Conservation (phyloP, 495 filamentous ascomycete species). For the Xylaria bambusicola region DNA sequence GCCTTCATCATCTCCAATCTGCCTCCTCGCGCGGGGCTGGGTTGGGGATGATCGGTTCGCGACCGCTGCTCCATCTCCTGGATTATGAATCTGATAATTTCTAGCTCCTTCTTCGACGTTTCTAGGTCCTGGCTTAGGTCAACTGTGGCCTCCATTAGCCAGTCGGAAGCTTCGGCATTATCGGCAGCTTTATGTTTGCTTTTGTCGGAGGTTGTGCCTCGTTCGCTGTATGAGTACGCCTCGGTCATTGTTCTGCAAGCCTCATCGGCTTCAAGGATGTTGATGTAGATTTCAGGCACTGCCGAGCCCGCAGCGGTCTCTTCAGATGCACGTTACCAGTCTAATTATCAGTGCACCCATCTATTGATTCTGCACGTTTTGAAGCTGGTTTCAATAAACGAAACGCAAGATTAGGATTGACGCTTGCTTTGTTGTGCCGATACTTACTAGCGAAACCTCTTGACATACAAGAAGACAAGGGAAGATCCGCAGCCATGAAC, state of each 20-base stretch:
- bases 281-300: neutral
- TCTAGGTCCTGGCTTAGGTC: conserved; percentile 22
- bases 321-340: no score
- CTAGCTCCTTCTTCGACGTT: conserved; percentile 26
- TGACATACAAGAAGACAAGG: no score
- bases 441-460: no score
- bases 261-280: neutral
- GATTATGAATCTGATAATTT: conserved; percentile 24
- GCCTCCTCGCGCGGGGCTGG: conserved; percentile 1
- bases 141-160: conserved; percentile 20
- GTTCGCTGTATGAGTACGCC: neutral
- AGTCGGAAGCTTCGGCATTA: conserved; percentile 4
- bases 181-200: neutral
- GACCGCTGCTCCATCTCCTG: conserved; percentile 15
- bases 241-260: no score
- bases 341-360: no score
- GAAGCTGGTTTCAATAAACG: no score
- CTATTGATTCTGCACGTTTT: no score
- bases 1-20: conserved; percentile 23
- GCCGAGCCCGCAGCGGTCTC: neutral
- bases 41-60: neutral
- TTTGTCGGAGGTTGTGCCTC: neutral
- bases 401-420: no score
- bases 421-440: no score
- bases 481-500: no score